Evolutionary conservation across 1,139 yeast genomes (phyloP), one percentile per base, ranked within the genome.

Genomic region (Eremothecium sinecaudum): DNA sequence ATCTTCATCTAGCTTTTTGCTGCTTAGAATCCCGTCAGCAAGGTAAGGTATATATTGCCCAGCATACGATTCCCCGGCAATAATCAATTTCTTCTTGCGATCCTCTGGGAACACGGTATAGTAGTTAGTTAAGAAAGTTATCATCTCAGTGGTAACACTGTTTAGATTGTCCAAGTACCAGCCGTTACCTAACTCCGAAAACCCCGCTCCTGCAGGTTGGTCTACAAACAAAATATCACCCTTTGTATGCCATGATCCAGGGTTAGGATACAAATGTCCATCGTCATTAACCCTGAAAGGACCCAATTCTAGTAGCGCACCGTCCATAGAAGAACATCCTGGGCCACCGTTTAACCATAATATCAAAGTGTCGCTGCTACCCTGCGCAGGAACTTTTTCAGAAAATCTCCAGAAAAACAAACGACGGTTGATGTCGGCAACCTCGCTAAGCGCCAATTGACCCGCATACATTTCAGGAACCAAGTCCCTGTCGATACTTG

Each of bases 301-400:
- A 0, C 99, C 99, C 2, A 78, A 62, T 56, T 92, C 99, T 73
- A 90, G 75, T 43, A 90, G 57, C 0, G 95, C 95, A 3, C 99
- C 99, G 59, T 90, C 98, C 92, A 90, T 76, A 0, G 95, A 84
- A 3, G 96, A 84, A 56, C 99, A 90, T 0, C 99, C 99, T 0
- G 94, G 94, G 0, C 94, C 94, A 28, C 99, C 99, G 57, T 92
- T 90, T 19, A 90, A 67, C 98, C 98, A 90, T 39, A 86, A 67
- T 5, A 78, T 66, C 13, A 82, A 64, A 20, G 71, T 63, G 28
- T 65, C 44, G 22, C 49, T 41, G 26, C 46, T 44, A 8, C 48
- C 45, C 28, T 62, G 61, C 9, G 11, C 14, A n/a, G 11, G n/a
- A 4, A n/a, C n/a, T 15, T 11, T 13, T 7, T 27, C 30, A 18